Conservation (phyloP, 1,139 yeast genomes). For the Suhomyces chickasaworum region DNA sequence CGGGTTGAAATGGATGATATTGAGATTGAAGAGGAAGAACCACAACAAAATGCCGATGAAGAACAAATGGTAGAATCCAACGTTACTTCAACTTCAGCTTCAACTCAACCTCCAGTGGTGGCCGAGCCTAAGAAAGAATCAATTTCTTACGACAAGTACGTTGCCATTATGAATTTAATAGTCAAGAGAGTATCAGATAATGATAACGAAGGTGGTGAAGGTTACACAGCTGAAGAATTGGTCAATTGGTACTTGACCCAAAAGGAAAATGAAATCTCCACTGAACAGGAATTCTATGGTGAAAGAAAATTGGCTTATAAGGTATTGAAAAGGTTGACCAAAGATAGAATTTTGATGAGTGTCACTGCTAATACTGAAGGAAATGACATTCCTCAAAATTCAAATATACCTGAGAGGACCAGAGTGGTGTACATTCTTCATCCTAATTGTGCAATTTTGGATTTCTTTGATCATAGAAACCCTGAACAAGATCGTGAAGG, state of each 20-base stretch:
- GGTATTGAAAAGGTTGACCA: slow-evolving; percentile 80
- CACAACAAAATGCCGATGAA: slow-evolving; percentile 12
- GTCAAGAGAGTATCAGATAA: slow-evolving; percentile 70
- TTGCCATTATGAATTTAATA: slow-evolving; percentile 77
- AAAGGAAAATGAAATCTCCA: slow-evolving; percentile 68
- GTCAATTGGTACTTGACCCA: slow-evolving; percentile 81
- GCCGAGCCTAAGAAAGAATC: slow-evolving; percentile 20
- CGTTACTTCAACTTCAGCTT: slow-evolving; percentile 13
- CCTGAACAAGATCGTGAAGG: slow-evolving; percentile 10
- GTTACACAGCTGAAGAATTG: slow-evolving; percentile 69
- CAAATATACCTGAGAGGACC: slow-evolving; percentile 16
- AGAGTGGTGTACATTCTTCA: slow-evolving; percentile 69
- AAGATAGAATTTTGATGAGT: slow-evolving; percentile 83
- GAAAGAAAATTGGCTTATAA: slow-evolving; percentile 76
- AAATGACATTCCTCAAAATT: slow-evolving; percentile 10
- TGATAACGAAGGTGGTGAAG: slow-evolving; percentile 56
- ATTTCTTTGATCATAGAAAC: slow-evolving; percentile 43
- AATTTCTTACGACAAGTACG: slow-evolving; percentile 84
- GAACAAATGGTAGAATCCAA: slow-evolving; percentile 12
- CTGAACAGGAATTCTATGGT: slow-evolving; percentile 69
- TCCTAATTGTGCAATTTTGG: slow-evolving; percentile 84
- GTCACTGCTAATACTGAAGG: slow-evolving; percentile 36
- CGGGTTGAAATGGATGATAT: slow-evolving; percentile 95
- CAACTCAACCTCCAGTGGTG: slow-evolving; percentile 10
- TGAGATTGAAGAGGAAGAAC: slow-evolving; percentile 61